These are phyloP conservation scores for Tolypocladium tundrense DNA, from an alignment of 2,329 filamentous ascomycete species.

Conservation along the genomic window DNA sequence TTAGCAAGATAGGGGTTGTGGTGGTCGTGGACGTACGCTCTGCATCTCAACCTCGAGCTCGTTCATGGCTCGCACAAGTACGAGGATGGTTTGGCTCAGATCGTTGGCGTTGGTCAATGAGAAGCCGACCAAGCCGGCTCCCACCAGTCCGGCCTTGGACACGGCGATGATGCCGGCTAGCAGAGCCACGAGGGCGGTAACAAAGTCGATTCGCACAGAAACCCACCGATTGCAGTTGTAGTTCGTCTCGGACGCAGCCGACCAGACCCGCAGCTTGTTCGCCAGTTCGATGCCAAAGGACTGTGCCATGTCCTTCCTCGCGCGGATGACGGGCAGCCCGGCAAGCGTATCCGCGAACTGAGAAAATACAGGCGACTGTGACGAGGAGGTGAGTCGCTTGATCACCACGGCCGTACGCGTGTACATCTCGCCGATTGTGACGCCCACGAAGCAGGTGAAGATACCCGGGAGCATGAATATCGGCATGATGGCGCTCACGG, in stretches of 20 bases:
- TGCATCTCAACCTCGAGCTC: conserved; percentile 48
- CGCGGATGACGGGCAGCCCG: conserved; percentile 41
- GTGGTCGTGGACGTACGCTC: conserved; percentile 28
- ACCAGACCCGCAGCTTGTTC: conserved; percentile 35
- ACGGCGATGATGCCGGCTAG: conserved; percentile 43
- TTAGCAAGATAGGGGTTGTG: not conserved
- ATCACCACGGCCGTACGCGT: conserved; percentile 37
- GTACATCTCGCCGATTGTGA: conserved; percentile 39
- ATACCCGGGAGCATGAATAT: conserved; percentile 37
- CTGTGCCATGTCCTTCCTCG: conserved; percentile 34
- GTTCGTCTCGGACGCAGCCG: conserved; percentile 35
- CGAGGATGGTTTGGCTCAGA: conserved; percentile 39
- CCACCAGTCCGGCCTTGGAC: conserved; percentile 32
- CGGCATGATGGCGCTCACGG: conserved; percentile 41
- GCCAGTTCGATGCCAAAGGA: conserved; percentile 40
- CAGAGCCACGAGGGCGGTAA: conserved; percentile 40
- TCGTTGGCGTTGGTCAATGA: conserved; percentile 46
- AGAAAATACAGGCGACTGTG: conserved; percentile 44
- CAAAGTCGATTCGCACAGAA: conserved; percentile 41
- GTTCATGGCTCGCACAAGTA: conserved; percentile 42
- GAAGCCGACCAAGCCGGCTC: conserved; percentile 44
- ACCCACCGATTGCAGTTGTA: conserved; percentile 51
- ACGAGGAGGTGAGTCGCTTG: conserved; percentile 33
- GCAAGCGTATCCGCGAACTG: conserved; percentile 44
- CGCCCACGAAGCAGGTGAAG: conserved; percentile 32